These are phyloP conservation scores for Kuraishia piskuri DNA, from an alignment of 805 yeast species.

Conservation along the genomic window DNA sequence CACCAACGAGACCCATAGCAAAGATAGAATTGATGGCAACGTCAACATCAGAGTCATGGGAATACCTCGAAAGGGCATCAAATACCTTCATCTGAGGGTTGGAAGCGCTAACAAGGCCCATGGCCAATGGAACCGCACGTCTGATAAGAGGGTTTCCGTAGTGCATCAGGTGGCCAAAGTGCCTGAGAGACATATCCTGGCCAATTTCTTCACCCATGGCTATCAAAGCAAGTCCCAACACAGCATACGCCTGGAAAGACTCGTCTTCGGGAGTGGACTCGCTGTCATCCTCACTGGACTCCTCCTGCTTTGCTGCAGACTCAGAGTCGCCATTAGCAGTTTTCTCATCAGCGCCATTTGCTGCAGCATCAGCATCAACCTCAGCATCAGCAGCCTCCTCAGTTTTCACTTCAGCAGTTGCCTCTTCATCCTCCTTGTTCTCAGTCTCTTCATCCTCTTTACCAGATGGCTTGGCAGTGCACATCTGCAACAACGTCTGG, in stretches of 20 bases:
- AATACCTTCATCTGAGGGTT: conserved; percentile 96
- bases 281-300: conserved; percentile 15
- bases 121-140: conserved; percentile 95
- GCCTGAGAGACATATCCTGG: conserved; percentile 94
- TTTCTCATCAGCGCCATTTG: conserved; percentile 20
- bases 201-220: conserved; percentile 99
- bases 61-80: conserved; percentile 90
- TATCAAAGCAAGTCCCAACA: conserved; percentile 86
- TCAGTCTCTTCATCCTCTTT: conserved; percentile 52
- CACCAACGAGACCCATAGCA: conserved; percentile 96
- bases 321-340: conserved; percentile 31
- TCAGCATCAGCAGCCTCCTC: conserved; percentile 16
- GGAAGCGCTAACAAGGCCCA: conserved; percentile 89
- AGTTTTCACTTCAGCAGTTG: conserved; percentile 26
- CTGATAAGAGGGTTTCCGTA: conserved; percentile 89
- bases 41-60: conserved; percentile 91
- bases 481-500: conserved; percentile 82
- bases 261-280: conserved; percentile 36
- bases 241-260: conserved; percentile 78
- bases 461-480: conserved; percentile 63
- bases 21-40: conserved; percentile 93
- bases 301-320: conserved; percentile 22
- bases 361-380: conserved; percentile 19
- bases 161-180: conserved; percentile 95
- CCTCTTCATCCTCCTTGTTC: conserved; percentile 36